Base-by-base conservation (phyloP, 495 filamentous ascomycete species). In the Trichoderma orchidacearum region DNA sequence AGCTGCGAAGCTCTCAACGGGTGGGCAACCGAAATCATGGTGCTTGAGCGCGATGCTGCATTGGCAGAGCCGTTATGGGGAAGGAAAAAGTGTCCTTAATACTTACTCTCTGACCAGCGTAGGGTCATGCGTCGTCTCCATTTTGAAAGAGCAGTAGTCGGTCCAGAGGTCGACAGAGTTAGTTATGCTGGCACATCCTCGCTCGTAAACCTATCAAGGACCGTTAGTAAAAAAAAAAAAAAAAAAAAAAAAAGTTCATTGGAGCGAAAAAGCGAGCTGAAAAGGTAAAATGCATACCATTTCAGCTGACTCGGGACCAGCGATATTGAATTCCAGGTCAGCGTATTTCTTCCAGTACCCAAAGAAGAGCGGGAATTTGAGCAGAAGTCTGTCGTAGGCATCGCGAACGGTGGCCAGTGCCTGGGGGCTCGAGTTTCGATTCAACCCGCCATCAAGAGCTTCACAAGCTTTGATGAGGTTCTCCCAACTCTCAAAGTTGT, bases 341-440 rank as follows among this genome's bases (percentile, higher is more conserved):
- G 93, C 93, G 82, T 99, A 98, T 69, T 95, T 97, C 75, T 96
- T 96, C 93, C 93, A 99, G 71, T 96, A 99, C 38, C 91, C 93
- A 66, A 96, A 99, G 2, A 97, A 80, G 25, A 97, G 77, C 1
- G 93, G 93, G 64, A 96, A 99, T 66, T 95, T 96, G 55, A 89
- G 85, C 8, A 99, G 82, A 65, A 99, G 92, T 8, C 86, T 81
- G 67, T 99, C 94, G 69, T 95, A 97, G 54, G 85, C 79, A 62
- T 86, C 80, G 63, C 93, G 83, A 30, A 86, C 84, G 9, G 89
- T 83, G 23, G 87, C 85, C 62, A 99, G 90, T 5, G 93, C 87
- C 65, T 95, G 87, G 5, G 94, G 91, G 63, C 87, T 96, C 53
- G 93, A 96, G 68, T 99, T 97, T 57, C 94, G 85, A 63, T 91